Conservation (phyloP, 441 rosid species). For the Erysimum cheiri region DNA sequence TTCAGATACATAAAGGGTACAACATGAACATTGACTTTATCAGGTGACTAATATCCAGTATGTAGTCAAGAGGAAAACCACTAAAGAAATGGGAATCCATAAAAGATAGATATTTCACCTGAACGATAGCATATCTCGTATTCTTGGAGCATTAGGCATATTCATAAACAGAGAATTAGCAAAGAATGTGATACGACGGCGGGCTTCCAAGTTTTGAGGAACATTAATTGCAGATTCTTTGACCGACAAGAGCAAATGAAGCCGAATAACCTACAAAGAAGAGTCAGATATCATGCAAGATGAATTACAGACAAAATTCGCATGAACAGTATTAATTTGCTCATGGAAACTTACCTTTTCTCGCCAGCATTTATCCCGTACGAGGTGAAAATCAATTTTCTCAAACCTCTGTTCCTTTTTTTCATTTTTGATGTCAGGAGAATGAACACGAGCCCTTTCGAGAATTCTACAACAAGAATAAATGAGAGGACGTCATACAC, state of each 20-base stretch:
- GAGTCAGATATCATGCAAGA: slow-evolving; percentile 28
- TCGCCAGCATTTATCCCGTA: slow-evolving; percentile 49
- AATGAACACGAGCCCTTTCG: slow-evolving; percentile 50
- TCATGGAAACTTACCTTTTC: slow-evolving; percentile 68
- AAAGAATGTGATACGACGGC: slow-evolving; percentile 98
- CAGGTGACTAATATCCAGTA: slow-evolving; percentile 9
- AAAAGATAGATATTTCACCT: slow-evolving; percentile 54
- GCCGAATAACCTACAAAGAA: slow-evolving; percentile 70
- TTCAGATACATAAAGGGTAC: slow-evolving; percentile 27
- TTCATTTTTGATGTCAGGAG: slow-evolving; percentile 37
- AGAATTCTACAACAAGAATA: slow-evolving; percentile 55
- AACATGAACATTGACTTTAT: slow-evolving; percentile 11
- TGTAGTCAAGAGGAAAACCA: not conserved
- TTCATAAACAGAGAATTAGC: slow-evolving; percentile 96
- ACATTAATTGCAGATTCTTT: slow-evolving; percentile 99
- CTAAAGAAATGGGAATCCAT: not conserved
- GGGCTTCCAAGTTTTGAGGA: slow-evolving; percentile 94
- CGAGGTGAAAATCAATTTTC: slow-evolving; percentile 55
- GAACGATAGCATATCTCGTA: slow-evolving; percentile 89
- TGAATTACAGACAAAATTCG: slow-evolving; percentile 6
- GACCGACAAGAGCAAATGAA: slow-evolving; percentile 81
- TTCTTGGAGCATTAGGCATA: slow-evolving; percentile 91
- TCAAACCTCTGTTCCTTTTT: slow-evolving; percentile 81
- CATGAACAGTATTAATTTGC: slow-evolving; percentile 18
- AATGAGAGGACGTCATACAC: slow-evolving; percentile 26